Conservation (phyloP, 2,329 filamentous ascomycete genomes). For the Tothia fuscella region DNA sequence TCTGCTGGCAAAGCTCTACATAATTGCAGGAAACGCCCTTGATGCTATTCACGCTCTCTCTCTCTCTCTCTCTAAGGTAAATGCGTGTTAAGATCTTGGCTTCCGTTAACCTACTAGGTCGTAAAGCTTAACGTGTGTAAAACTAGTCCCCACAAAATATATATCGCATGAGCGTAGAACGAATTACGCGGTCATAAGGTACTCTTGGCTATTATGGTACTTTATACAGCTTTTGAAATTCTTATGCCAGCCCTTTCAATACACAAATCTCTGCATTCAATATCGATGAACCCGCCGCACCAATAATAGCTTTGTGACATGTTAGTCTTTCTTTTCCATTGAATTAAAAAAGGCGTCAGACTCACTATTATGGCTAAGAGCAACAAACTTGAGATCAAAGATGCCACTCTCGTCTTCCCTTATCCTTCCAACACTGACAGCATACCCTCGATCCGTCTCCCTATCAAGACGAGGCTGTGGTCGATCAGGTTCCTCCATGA, state of each 20-base stretch:
- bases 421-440: constrained; percentile 79
- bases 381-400: constrained; percentile 92
- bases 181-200: too few species aligned
- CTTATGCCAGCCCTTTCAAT: constrained; percentile 61
- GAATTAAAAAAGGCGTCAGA: constrained; percentile 11
- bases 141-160: too few species aligned
- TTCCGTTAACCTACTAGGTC: too few species aligned
- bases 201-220: too few species aligned
- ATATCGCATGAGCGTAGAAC: too few species aligned
- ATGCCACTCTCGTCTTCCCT: constrained; percentile 77
- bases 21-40: too few species aligned
- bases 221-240: too few species aligned
- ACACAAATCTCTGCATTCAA: constrained; percentile 88
- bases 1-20: too few species aligned
- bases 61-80: too few species aligned
- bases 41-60: too few species aligned
- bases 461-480: constrained; percentile 87
- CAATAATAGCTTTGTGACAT: constrained; percentile 56
- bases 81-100: too few species aligned
- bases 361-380: constrained; percentile 70
- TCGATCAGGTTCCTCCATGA: constrained; percentile 80
- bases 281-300: constrained; percentile 91
- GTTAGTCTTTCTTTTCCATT: constrained; percentile 14
- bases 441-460: constrained; percentile 74
- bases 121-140: too few species aligned